Conservation (phyloP, 1,139 yeast species). For the Barnettozyma hawaiiensis region DNA sequence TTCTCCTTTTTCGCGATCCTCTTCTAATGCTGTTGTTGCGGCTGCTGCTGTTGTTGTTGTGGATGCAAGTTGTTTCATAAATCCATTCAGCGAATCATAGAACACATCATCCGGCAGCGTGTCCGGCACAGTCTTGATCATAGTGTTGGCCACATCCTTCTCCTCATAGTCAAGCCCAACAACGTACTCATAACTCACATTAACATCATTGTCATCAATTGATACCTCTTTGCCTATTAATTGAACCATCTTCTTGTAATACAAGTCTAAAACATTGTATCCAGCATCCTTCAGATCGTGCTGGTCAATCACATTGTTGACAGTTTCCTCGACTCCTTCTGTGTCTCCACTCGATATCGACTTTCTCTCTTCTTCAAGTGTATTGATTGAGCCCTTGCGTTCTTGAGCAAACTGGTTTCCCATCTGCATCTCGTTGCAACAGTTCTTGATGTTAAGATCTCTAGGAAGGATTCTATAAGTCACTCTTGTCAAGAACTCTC, state of each 20-base stretch:
- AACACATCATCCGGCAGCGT: constrained; percentile 12
- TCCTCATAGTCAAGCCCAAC: constrained; percentile 1
- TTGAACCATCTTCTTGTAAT: constrained; percentile 56
- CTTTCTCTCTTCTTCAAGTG: constrained; percentile 11
- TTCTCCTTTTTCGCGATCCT: too few relatives aligned
- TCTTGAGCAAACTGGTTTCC: constrained; percentile 10
- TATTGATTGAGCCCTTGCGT: constrained; percentile 17
- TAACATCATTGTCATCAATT: constrained; percentile 15
- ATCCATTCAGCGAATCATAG: constrained; percentile 1
- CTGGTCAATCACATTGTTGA: constrained; percentile 6
- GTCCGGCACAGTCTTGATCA: constrained; percentile 15
- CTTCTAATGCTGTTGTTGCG: background rate
- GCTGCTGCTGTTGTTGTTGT: background rate
- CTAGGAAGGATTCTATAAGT: constrained; percentile 71
- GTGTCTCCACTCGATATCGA: background rate
- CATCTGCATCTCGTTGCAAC: constrained; percentile 26
- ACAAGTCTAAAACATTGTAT: constrained; percentile 46
- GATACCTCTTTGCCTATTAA: constrained; percentile 42
- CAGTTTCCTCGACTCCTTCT: constrained; percentile 1
- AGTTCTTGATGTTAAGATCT: constrained; percentile 32
- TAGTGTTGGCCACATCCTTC: background rate
- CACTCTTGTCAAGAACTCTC: constrained; percentile 78
- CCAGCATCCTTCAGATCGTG: constrained; percentile 21
- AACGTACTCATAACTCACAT: constrained; percentile 4
- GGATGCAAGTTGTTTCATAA: background rate